Conservation (phyloP, 2,329 filamentous ascomycete genomes). For the Magnaporthiopsis rhizophila region DNA sequence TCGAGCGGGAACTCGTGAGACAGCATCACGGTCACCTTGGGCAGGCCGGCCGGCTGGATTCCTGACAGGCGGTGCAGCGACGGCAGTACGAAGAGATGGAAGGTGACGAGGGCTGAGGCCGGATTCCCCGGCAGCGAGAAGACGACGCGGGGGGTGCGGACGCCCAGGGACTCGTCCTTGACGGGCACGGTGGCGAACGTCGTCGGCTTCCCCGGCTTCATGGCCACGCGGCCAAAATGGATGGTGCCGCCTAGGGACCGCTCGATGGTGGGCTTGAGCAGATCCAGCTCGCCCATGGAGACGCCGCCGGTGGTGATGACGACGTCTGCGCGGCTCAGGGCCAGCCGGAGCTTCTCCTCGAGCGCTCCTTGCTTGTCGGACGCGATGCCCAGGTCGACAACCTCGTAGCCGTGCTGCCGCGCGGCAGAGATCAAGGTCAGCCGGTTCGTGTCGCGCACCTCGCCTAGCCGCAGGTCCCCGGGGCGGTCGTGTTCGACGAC, state of each 20-base stretch:
- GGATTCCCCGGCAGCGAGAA: slow-evolving; percentile 94
- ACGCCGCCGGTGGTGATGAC: slow-evolving; percentile 91
- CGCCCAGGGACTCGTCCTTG: slow-evolving; percentile 46
- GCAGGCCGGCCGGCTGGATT: slow-evolving; percentile 58
- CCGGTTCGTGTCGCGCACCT: slow-evolving; percentile 90
- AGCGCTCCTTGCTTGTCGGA: slow-evolving; percentile 65
- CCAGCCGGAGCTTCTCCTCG: slow-evolving; percentile 68
- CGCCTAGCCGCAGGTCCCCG: slow-evolving; percentile 60
- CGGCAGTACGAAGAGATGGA: slow-evolving; percentile 89
- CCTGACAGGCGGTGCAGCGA: slow-evolving; percentile 72
- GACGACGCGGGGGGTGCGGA: slow-evolving; percentile 59
- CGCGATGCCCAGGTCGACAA: slow-evolving; percentile 79
- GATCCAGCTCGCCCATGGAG: slow-evolving; percentile 94
- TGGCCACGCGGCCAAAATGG: slow-evolving; percentile 89
- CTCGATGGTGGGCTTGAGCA: slow-evolving; percentile 94
- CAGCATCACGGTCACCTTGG: slow-evolving; percentile 62
- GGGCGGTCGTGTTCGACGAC: slow-evolving; percentile 67
- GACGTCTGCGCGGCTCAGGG: slow-evolving; percentile 67
- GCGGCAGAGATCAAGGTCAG: slow-evolving; percentile 78
- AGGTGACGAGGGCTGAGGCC: slow-evolving; percentile 84
- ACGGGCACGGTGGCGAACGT: slow-evolving; percentile 85
- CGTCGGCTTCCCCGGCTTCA: slow-evolving; percentile 98
- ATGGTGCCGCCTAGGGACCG: slow-evolving; percentile 82
- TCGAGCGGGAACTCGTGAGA: slow-evolving; percentile 70
- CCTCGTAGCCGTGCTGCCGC: slow-evolving; percentile 65